phyloP scores from a whole-genome alignment of 306 rosid genomes.

The Begonia masoniana region DNA sequence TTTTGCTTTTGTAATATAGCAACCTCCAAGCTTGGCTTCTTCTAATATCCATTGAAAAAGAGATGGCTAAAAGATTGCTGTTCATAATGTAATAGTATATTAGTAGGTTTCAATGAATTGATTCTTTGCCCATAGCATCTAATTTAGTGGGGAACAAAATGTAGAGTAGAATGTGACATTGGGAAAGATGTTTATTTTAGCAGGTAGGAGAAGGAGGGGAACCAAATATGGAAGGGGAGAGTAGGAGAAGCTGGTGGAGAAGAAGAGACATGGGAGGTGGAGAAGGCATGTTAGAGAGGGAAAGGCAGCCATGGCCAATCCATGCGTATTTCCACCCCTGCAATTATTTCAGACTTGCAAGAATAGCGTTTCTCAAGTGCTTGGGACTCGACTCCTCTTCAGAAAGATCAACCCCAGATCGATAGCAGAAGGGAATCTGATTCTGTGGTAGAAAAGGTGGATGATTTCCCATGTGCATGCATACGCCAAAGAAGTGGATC shows the following conservation, averaged over 20 bases:
- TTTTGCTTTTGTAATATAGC: too few relatives aligned
- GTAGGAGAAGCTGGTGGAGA: slow-evolving; percentile 29
- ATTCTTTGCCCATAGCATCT: not conserved
- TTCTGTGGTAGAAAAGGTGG: too few relatives aligned
- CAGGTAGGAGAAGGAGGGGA: slow-evolving; percentile 34
- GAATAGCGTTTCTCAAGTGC: slow-evolving; percentile 69
- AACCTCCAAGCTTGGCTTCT: too few relatives aligned
- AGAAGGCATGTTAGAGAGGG: slow-evolving; percentile 25
- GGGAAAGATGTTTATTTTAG: not conserved
- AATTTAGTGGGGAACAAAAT: not conserved
- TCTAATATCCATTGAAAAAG: too few relatives aligned
- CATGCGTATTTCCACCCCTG: slow-evolving; percentile 39
- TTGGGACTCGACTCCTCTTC: slow-evolving; percentile 49
- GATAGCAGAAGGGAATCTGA: too few relatives aligned
- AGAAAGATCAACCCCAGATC: slow-evolving; percentile 24
- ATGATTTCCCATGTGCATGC: too few relatives aligned
- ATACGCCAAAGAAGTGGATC: too few relatives aligned
- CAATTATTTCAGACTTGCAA: slow-evolving; percentile 50
- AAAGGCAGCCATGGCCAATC: slow-evolving; percentile 22
- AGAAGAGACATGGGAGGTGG: slow-evolving; percentile 22
- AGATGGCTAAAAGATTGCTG: too few relatives aligned
- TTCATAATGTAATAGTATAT: not conserved
- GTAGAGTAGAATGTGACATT: not conserved
- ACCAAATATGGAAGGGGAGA: slow-evolving; percentile 32
- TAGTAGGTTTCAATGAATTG: not conserved